phyloP scores from a whole-genome alignment of 2,329 filamentous ascomycete genomes.

The Fusarium torulosum region DNA sequence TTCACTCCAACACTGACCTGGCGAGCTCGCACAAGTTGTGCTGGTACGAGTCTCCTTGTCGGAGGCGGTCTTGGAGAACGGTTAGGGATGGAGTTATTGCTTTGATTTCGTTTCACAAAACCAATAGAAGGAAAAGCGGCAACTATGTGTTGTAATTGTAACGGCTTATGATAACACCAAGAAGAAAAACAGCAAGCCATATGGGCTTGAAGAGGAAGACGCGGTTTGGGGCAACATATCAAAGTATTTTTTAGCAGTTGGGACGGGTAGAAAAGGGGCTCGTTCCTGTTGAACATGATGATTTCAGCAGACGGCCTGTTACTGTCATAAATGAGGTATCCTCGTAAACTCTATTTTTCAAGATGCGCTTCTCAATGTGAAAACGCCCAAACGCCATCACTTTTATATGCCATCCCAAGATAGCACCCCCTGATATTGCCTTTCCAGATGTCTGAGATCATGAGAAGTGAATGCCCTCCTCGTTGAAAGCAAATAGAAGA shows the following conservation, averaged over 20 bases:
- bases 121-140: conserved; percentile 51
- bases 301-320: conserved; percentile 16
- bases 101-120: conserved; percentile 46
- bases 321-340: conserved; percentile 31
- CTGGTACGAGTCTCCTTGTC: conserved; percentile 24
- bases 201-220: conserved; percentile 34
- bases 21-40: conserved; percentile 7
- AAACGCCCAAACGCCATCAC: conserved; percentile 38
- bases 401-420: conserved; percentile 23
- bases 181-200: conserved; percentile 38
- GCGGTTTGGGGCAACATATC: conserved; percentile 45
- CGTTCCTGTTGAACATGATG: conserved; percentile 27
- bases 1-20: conserved; percentile 22
- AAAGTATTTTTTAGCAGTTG: conserved; percentile 28
- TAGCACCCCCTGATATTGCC: conserved; percentile 7
- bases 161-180: conserved; percentile 50
- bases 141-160: conserved; percentile 52
- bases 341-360: conserved; percentile 23
- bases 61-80: conserved; percentile 20
- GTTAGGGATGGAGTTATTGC: conserved; percentile 40
- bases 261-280: conserved; percentile 24
- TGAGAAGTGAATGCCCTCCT: conserved; percentile 92
- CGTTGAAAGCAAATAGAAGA: conserved; percentile 84
- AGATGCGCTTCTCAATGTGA: conserved; percentile 15
- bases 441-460: conserved; percentile 54